A percentile compares a stretch with the other conserved stretches of the same genome.
phyloP scores from a whole-genome alignment of 495 filamentous ascomycete genomes.

The Venustampulla echinocandica region DNA sequence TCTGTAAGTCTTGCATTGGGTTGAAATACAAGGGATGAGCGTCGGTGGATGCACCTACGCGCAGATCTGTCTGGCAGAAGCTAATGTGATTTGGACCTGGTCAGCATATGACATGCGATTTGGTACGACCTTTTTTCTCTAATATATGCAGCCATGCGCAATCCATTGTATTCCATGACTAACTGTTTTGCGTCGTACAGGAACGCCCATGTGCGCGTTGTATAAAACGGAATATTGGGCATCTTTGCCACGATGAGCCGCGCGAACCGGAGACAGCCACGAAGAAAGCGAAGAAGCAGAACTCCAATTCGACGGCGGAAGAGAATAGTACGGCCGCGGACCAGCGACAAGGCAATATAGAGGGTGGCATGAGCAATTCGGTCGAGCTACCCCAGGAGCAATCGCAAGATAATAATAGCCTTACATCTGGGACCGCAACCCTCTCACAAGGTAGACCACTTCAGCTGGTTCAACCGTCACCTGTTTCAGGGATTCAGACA shows the following conservation, averaged over 20 bases:
- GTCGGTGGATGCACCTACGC: conserved; percentile 19
- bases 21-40: conserved; percentile 9
- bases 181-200: conserved; percentile 44
- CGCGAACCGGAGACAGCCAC: conserved; percentile 63
- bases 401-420: conserved; percentile 16
- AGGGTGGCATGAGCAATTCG: conserved; percentile 21
- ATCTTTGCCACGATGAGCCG: conserved; percentile 96
- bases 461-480: conserved; percentile 48
- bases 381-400: conserved; percentile 19
- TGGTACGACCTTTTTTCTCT: conserved; percentile 53
- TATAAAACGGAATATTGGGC: conserved; percentile 97
- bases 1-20: conserved; percentile 65
- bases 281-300: conserved; percentile 61
- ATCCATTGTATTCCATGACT: conserved; percentile 34
- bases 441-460: conserved; percentile 25
- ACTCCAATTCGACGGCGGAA: conserved; percentile 49
- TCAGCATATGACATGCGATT: conserved; percentile 99
- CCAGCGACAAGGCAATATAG: conserved; percentile 13
- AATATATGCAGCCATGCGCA: conserved; percentile 22
- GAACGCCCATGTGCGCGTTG: conserved; percentile 95
- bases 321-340: conserved; percentile 41
- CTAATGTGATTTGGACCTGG: conserved; percentile 22
- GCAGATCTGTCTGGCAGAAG: conserved; percentile 21
- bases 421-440: conserved; percentile 12
- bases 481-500: conserved; percentile 43